Base-by-base conservation (phyloP, 768 basidiomycete species). In the Suillus decipiens region DNA sequence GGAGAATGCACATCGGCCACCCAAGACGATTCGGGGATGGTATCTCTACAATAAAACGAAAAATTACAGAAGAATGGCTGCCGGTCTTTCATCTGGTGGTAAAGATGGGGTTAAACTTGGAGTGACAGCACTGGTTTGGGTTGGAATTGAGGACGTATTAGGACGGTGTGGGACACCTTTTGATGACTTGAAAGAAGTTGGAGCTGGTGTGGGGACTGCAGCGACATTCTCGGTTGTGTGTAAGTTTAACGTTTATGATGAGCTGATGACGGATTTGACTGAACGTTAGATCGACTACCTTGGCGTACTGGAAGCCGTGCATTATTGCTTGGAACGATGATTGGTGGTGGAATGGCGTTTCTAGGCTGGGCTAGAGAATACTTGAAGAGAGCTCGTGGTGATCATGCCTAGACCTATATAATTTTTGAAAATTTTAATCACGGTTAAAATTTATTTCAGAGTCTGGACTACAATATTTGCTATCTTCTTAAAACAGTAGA, bases 1-100 rank as follows among this genome's bases (percentile, higher is more conserved):
- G n/a, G 94, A 96, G 75, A 96, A 96, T 73, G 94, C 88, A 50
- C 95, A 96, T 76, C 83, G 92, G 61, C 83, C 90, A 55, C 94
- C 94, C 24, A 88, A 78, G 68, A 96, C 95, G 36, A 83, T 93
- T 63, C 86, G 89, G 68, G 95, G 95, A 63, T 96, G 95, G 94
- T 96, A 95, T 75, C 90, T 93, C 69, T 96, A 96, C 86, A 91
- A 93, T 74, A 96, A 96, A 81, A 95, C 93, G 34, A 96, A 96
- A 76, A 96, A 96, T 80, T 96, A 95, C 81, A 81, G 85, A 68
- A 86, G 95, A 68, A 82, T 93, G 70, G 81, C 87, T 65, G 89
- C 84, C 0, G 93, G 84, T 10, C 72, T 95, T 72, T 85, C 84
- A 69, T 87, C 85, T 17, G 93, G 85, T 7, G 89, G 82, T 1